phyloP scores from a whole-genome alignment of 1,284 basidiomycete species.

The Anthracocystis setariae region DNA sequence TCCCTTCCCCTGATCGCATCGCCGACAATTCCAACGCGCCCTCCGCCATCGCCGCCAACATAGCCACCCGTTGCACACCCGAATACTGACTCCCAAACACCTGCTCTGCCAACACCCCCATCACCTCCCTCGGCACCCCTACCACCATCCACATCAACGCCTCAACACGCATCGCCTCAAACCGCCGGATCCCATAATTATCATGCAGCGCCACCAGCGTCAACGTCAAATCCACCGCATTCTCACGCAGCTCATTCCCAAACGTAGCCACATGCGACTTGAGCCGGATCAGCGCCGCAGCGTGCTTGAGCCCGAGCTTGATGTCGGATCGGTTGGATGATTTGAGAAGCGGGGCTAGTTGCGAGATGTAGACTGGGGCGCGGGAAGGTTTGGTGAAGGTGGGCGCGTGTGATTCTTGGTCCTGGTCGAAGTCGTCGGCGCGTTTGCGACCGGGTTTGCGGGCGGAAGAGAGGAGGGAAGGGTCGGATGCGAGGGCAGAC shows the following conservation, averaged over 20 bases:
- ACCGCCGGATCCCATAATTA: conserved; percentile 81
- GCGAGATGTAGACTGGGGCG: conserved; percentile 67
- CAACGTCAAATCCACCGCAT: conserved; percentile 82
- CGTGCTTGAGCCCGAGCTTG: conserved; percentile 41
- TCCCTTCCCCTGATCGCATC: background rate
- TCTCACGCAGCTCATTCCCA: conserved; percentile 76
- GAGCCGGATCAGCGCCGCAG: conserved; percentile 47
- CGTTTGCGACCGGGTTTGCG: background rate
- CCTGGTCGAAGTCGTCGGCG: conserved; percentile 8
- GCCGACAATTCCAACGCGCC: conserved; percentile 83
- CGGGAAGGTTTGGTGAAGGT: conserved; percentile 43
- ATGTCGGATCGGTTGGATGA: conserved; percentile 34
- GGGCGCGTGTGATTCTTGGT: conserved; percentile 36
- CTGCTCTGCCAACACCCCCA: conserved; percentile 80
- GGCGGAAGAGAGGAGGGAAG: background rate
- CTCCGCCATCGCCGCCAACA: conserved; percentile 84
- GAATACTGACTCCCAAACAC: conserved; percentile 93
- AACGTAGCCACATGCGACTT: conserved; percentile 34
- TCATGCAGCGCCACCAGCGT: conserved; percentile 81
- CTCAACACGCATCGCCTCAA: conserved; percentile 80
- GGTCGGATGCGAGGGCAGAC: background rate
- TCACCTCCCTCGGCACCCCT: conserved; percentile 79
- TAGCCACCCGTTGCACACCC: conserved; percentile 80
- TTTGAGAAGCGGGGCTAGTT: conserved; percentile 66
- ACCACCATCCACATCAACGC: conserved; percentile 82